Base-by-base conservation (phyloP, 2,329 filamentous ascomycete genomes). In the Truncatella angustata region DNA sequence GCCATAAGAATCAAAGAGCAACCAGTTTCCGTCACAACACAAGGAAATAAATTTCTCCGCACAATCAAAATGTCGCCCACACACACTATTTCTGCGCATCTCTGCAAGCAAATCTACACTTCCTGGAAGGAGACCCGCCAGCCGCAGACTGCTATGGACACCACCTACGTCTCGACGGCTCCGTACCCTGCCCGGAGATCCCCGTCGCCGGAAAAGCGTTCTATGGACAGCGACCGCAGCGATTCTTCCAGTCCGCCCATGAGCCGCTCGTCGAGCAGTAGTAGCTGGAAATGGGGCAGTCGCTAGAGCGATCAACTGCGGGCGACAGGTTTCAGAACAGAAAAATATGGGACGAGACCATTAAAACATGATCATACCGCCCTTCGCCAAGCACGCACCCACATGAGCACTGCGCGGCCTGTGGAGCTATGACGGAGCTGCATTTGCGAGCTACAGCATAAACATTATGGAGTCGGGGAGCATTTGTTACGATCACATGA, bases 51-150 rank as follows among this genome's bases (percentile, higher is more conserved):
- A 7, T 24, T 43, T 24, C n/a, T 24, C 28, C 32, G n/a, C 4
- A 18, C n/a, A 46, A 28, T 28, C 20, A 70, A 57, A 36, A 84
- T 84, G 80, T 75, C 79, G 51, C 79, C 79, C 47, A 82, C 80
- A 34, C 80, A 83, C 70, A 82, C 80, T 57, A 82, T 84, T 75
- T 81, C 80, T 14, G 79, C 80, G 60, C 80, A 84, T 60, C 70
- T 84, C 66, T 80, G 78, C 77, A 81, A 80, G 67, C 73, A 82
- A 61, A 78, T 84, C 69, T 79, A 76, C 71, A 72, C 77, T 48
- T 82, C 80, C n/a, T 83, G 80, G 78, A 74, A 74, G 56, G 76
- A 81, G 62, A 68, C 73, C 42, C 73, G 73, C 57, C 73, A 76
- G 57, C 64, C 70, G 49, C 21, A 43, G 20, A 69, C 73, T 12